These are phyloP conservation scores for Eucalyptus cladocalyx DNA, from an alignment of 345 rosid species.

Conservation along the genomic window DNA sequence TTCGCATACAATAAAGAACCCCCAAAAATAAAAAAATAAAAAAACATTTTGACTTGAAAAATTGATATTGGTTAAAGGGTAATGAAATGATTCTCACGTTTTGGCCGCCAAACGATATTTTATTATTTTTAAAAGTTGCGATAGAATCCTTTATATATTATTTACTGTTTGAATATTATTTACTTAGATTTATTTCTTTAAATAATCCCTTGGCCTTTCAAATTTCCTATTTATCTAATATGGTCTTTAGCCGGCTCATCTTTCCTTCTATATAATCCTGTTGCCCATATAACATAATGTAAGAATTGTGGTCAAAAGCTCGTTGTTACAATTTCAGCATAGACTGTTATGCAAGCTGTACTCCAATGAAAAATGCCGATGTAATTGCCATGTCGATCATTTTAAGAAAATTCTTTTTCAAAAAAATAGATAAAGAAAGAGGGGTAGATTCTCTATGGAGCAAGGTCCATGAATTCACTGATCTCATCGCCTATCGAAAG, in stretches of 20 bases:
- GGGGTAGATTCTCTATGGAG: neutral
- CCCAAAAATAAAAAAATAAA: too few relatives aligned
- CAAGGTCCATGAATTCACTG: neutral
- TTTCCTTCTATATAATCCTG: neutral
- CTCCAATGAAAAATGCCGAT: neutral
- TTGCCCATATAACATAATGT: neutral
- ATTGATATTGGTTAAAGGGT: neutral
- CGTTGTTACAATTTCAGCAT: neutral
- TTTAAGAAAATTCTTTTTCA: neutral
- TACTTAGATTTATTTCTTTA: neutral
- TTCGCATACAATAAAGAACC: neutral
- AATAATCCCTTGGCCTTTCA: neutral
- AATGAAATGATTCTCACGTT: neutral
- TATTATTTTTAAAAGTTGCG: neutral
- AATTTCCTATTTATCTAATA: neutral
- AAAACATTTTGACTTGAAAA: neutral
- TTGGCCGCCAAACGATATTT: neutral
- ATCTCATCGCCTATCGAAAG: neutral
- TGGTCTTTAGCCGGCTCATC: neutral
- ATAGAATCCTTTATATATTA: neutral
- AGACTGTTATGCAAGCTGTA: neutral
- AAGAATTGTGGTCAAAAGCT: neutral
- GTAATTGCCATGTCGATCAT: accelerated
- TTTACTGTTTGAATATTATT: neutral
- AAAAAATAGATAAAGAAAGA: neutral